phyloP scores from a whole-genome alignment of 1,284 basidiomycete species.

The Rhodotorula sp. region DNA sequence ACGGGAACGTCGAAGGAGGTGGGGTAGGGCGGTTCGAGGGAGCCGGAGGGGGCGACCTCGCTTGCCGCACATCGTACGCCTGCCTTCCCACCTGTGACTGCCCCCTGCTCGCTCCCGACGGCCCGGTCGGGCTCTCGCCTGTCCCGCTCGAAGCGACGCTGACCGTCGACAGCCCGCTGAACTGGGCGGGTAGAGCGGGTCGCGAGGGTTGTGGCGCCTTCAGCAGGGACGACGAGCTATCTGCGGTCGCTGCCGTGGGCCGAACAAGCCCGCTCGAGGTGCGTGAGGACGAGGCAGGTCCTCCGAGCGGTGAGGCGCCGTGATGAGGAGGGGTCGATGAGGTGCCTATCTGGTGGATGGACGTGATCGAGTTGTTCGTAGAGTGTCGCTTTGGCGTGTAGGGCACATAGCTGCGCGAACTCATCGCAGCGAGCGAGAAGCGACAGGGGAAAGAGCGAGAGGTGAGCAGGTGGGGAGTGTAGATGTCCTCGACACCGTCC shows the following conservation, averaged over 20 bases:
- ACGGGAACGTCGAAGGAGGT: conserved; percentile 15
- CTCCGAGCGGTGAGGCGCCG: not conserved
- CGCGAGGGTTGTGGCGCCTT: conserved; percentile 9
- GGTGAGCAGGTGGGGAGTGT: too few species aligned
- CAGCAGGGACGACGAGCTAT: not conserved
- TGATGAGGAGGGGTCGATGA: not conserved
- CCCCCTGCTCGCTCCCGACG: not conserved
- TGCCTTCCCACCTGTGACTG: too few species aligned
- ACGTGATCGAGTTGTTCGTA: conserved; percentile 6
- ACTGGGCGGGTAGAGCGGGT: not conserved
- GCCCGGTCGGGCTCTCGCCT: not conserved
- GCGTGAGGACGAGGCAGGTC: not conserved
- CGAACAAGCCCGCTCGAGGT: not conserved
- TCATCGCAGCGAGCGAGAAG: not conserved
- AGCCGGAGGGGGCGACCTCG: not conserved
- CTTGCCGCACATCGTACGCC: too few species aligned
- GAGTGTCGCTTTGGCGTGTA: conserved; percentile 25
- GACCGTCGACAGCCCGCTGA: conserved; percentile 5
- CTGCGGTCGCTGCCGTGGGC: not conserved
- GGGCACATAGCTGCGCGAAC: conserved; percentile 10
- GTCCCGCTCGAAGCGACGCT: not conserved
- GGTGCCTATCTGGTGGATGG: not conserved
- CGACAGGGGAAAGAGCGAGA: too few species aligned
- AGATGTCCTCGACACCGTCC: too few species aligned
- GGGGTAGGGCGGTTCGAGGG: not conserved